Percentiles rank a stretch among this genome's conserved stretches.
Evolutionary conservation across 345 rosid species (phyloP).

Genomic region (Noccaea caerulescens): DNA sequence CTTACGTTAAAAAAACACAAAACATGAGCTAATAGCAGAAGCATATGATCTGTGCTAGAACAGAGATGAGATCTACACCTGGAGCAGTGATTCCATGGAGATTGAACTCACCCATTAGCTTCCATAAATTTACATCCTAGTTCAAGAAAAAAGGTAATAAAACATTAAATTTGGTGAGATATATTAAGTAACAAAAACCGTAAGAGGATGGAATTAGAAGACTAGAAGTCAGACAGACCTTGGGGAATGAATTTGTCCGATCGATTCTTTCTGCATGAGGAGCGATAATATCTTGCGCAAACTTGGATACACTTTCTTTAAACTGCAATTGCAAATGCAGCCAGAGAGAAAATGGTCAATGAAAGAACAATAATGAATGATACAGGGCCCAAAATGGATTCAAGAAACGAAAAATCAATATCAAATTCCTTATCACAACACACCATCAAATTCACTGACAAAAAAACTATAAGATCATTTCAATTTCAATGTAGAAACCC

Average conservation of each 20-base stretch:
- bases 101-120: conserved; percentile 91
- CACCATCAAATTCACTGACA: neutral
- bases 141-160: neutral
- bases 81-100: conserved; percentile 96
- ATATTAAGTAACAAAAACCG: neutral
- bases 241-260: conserved; percentile 76
- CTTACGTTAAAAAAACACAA: neutral
- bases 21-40: conserved; percentile 6
- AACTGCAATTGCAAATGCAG: conserved; percentile 53
- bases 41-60: neutral
- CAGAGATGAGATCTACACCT: conserved; percentile 55
- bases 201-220: neutral
- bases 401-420: neutral
- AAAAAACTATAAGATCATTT: neutral
- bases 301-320: conserved; percentile 86
- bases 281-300: conserved; percentile 74
- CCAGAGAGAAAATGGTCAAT: neutral
- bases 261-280: conserved; percentile 80
- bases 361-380: neutral
- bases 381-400: neutral
- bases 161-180: conserved; percentile 1
- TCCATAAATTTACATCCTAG: conserved; percentile 91
- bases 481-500: neutral
- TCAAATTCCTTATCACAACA: too few relatives aligned
- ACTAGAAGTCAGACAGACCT: conserved; percentile 47